Conservation (phyloP, 306 rosid genomes). For the Inga leiocalycina region DNA sequence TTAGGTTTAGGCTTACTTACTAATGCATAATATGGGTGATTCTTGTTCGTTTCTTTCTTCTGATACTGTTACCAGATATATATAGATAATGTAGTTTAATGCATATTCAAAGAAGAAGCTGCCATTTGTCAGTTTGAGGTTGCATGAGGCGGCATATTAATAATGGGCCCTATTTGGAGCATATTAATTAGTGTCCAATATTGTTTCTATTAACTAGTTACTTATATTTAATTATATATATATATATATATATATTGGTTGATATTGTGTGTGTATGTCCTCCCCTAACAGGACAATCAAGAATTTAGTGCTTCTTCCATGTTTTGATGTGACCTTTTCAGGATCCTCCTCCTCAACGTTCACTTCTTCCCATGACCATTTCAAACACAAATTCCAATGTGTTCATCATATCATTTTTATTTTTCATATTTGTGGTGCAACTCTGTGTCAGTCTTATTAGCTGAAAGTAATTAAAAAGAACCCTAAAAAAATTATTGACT, state of each 20-base stretch:
- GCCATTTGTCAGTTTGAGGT: slow-evolving; percentile 51
- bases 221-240: background rate
- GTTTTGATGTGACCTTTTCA: slow-evolving; percentile 61
- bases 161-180: slow-evolving; percentile 39
- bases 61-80: slow-evolving; percentile 2
- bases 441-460: background rate
- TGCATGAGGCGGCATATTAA: slow-evolving; percentile 33
- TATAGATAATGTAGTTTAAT: slow-evolving; percentile 6
- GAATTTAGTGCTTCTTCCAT: slow-evolving; percentile 44
- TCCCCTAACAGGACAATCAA: slow-evolving; percentile 62
- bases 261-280: slow-evolving; percentile 33
- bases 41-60: background rate
- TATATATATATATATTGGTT: background rate
- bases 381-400: slow-evolving; percentile 49
- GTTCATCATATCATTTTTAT: background rate
- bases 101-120: slow-evolving; percentile 29
- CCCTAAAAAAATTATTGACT: background rate
- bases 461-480: background rate
- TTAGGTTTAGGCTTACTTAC: background rate
- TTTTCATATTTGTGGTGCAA: background rate
- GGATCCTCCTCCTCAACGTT: slow-evolving; percentile 42
- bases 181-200: slow-evolving; percentile 31
- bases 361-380: slow-evolving; percentile 49
- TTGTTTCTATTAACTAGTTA: slow-evolving; percentile 17
- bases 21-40: background rate